Evolutionary conservation across 2,329 filamentous ascomycete genomes (phyloP), one percentile per base, ranked within the genome.

Genomic region (Aureobasidium lini): DNA sequence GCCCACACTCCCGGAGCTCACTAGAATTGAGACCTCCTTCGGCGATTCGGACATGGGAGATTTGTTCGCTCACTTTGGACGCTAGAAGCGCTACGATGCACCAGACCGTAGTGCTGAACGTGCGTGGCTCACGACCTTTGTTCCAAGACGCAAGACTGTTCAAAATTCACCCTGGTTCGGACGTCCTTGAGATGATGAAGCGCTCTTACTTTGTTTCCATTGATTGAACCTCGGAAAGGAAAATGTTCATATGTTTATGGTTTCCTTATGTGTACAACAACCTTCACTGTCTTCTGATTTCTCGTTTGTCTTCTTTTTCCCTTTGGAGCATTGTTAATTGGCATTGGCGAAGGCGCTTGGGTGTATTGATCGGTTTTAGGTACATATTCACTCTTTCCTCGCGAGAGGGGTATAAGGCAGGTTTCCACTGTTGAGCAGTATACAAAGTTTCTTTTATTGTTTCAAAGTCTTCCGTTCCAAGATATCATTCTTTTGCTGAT

Each of bases 1-100:
- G 28, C 57, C 48, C n/a, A 47, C 40, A 5, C 31, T 60, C 18
- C 57, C 57, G n/a, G 57, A 60, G 49, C 48, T 60, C 48, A 48
- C 34, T 49, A 58, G 44, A 16, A 58, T 58, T 6, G 54, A 58
- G 15, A 58, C 54, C 6, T 42, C 54, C 9, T 58, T 58, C 34
- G 54, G 54, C 11, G 54, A 58, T 10, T 32, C 44, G 13, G 54
- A 58, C 44, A 58, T 58, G 54, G 44, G 44, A 23, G 54, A 58
- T 8, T 28, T 58, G 28, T 58, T 58, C 49, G 54, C 54, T 5
- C 43, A 58, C 1, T 39, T 58, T 13, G 54, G 54, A 32, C 54
- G 54, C 44, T 58, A 58, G 54, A 29, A 15, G 43, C 54, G 54
- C 32, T 58, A 58, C 37, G 54, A 49, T 28, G 40, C 16, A 4